Base-by-base conservation (phyloP, 1,284 basidiomycete species). In the Ustilago nuda region DNA sequence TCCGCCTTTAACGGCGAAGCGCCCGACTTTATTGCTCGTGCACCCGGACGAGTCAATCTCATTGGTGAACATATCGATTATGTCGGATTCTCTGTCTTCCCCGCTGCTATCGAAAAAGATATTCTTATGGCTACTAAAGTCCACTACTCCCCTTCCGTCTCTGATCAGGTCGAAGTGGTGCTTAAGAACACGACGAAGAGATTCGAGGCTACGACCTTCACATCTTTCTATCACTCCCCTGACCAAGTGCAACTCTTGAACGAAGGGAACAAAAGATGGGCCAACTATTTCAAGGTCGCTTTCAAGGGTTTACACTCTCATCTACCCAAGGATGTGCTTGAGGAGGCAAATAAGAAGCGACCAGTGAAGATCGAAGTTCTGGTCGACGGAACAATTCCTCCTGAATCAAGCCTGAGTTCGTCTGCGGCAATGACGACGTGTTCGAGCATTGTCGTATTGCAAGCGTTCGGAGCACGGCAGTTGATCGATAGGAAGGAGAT, bases 281-380 rank as follows among this genome's bases (percentile, higher is more conserved):
- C 83, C 19, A 85, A 85, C 63, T 85, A 85, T 58, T 85, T 85
- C 57, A 84, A 82, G 59, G 84, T 84, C 3, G 84, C 83, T 0
- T 76, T 82, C 37, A 83, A 81, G 57, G 84, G 84, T 8, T 66
- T 85, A 17, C 73, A 78, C n/a, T 75, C 80, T 19, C 80, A 84
- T 46, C 65, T 85, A 0, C 83, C 83, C 5, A 15, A 59, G 23
- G 9, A 65, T 12, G 58, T 70, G 36, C 43, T 68, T 30, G 56
- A 63, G 36, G 50, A 48, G 23, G 27, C 4, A 2, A 77, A 73
- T 53, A 17, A 32, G 0, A 61, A 53, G 13, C 52, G 75, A 8
- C 82, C 79, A 8, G 58, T 64, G n/a, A 64, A 56, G 19, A 73
- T 85, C 48, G 61, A 79, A 23, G 78, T 85, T 39, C 61, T 85